Percentiles rank a stretch among this genome's conserved stretches.
Conservation (phyloP, 805 yeast species). For the Suhomyces pyralidae region DNA sequence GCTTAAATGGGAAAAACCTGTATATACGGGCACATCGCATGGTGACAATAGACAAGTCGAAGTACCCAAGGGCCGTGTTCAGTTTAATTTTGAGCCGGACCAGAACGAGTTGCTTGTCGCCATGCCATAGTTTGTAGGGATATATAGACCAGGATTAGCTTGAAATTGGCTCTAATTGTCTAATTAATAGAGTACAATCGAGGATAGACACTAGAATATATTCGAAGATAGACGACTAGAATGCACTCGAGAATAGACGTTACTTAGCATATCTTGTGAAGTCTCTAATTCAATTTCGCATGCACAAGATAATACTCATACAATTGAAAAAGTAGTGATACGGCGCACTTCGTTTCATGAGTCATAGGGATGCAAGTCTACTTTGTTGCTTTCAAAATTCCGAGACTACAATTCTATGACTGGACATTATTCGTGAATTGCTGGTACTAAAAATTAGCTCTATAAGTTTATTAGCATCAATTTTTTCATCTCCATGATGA, state of each 20-base stretch:
- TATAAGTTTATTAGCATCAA: neutral
- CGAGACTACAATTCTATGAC: neutral
- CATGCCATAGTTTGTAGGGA: slow-evolving; percentile 5
- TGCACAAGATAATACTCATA: too few relatives aligned
- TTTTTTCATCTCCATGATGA: too few relatives aligned
- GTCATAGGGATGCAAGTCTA: too few relatives aligned
- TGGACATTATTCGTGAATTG: neutral
- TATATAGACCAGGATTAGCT: neutral
- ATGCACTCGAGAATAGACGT: too few relatives aligned
- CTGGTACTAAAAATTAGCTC: neutral
- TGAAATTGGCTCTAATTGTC: neutral
- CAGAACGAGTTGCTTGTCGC: slow-evolving; percentile 23
- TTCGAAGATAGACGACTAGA: too few relatives aligned
- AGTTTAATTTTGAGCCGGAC: slow-evolving; percentile 19
- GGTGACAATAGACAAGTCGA: neutral
- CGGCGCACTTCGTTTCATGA: too few relatives aligned
- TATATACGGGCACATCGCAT: slow-evolving; percentile 26
- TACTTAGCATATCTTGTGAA: too few relatives aligned
- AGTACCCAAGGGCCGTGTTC: slow-evolving; percentile 21
- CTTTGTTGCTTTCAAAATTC: too few relatives aligned
- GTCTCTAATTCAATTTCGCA: too few relatives aligned
- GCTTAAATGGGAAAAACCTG: slow-evolving; percentile 54
- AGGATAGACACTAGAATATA: too few relatives aligned
- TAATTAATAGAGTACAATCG: too few relatives aligned
- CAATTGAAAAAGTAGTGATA: too few relatives aligned